phyloP scores from a whole-genome alignment of 306 rosid genomes.

The Trichosanthes truncata region DNA sequence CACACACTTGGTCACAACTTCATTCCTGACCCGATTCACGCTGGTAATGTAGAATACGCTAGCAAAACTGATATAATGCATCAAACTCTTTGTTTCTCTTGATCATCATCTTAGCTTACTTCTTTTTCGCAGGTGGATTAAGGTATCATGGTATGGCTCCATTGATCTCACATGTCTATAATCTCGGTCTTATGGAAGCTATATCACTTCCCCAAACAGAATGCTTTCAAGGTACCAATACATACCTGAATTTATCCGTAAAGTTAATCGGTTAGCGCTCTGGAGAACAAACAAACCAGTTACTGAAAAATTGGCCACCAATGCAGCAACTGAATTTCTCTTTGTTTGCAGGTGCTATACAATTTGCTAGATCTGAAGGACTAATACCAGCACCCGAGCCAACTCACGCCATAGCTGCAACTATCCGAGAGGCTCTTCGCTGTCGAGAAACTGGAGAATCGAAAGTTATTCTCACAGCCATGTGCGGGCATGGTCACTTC shows the following conservation, averaged over 20 bases:
- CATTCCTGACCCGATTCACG: constrained; percentile 91
- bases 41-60: constrained; percentile 27
- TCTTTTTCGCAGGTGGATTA: constrained; percentile 55
- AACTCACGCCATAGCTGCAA: constrained; percentile 86
- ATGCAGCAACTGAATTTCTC: neutral
- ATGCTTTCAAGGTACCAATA: constrained; percentile 60
- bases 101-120: constrained; percentile 3
- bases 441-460: constrained; percentile 75
- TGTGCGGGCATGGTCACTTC: constrained; percentile 98
- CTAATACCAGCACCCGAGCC: constrained; percentile 96
- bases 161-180: constrained; percentile 76
- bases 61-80: neutral
- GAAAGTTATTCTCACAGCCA: constrained; percentile 84
- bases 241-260: neutral
- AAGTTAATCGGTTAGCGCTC: neutral
- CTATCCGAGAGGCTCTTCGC: constrained; percentile 72
- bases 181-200: constrained; percentile 85
- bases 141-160: constrained; percentile 99
- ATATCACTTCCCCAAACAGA: constrained; percentile 81
- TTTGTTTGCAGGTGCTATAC: constrained; percentile 59
- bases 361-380: constrained; percentile 86
- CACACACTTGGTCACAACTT: constrained; percentile 91
- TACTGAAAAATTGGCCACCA: neutral
- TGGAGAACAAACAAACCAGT: too few species aligned
- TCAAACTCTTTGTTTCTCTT: neutral